Evolutionary conservation across 345 rosid species (phyloP).

Genomic region (Eucalyptus marginata): DNA sequence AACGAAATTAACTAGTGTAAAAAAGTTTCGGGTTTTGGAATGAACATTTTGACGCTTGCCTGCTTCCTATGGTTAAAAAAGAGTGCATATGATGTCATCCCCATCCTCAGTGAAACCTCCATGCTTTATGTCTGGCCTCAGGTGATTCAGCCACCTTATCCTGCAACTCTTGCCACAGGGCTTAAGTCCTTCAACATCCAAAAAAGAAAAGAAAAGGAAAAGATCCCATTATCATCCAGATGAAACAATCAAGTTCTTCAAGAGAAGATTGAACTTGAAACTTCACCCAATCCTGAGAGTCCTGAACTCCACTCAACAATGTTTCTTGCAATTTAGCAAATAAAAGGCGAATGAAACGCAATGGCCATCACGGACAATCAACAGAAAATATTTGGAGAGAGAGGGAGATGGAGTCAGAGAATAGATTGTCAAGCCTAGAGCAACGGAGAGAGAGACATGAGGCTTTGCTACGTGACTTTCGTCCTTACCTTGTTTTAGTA

Average conservation of each 20-base stretch:
- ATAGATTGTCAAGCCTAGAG: too few relatives aligned
- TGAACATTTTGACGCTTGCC: background rate
- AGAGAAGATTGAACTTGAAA: background rate
- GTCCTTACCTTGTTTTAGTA: too few relatives aligned
- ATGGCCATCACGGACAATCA: too few relatives aligned
- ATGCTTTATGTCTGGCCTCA: slow-evolving; percentile 18
- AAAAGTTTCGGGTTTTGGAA: background rate
- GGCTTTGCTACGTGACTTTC: too few relatives aligned
- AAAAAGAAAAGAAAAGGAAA: background rate
- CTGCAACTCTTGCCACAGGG: slow-evolving; percentile 30
- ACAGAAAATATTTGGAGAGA: too few relatives aligned
- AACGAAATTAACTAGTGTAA: background rate
- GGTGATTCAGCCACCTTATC: slow-evolving; percentile 24
- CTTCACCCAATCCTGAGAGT: background rate
- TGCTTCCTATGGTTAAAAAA: slow-evolving; percentile 21
- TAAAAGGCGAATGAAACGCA: too few relatives aligned
- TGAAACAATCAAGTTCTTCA: background rate
- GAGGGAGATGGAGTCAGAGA: too few relatives aligned
- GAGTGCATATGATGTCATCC: slow-evolving; percentile 22
- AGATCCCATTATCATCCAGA: background rate
- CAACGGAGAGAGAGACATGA: too few relatives aligned
- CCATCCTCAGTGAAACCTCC: slow-evolving; percentile 24
- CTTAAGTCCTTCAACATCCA: background rate
- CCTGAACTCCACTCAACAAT: background rate
- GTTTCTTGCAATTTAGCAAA: background rate